A percentile compares a stretch with the other conserved stretches of the same genome.
These are phyloP conservation scores for Adiantum capillusveneris DNA, from an alignment of 75 land plant species.

Conservation along the genomic window DNA sequence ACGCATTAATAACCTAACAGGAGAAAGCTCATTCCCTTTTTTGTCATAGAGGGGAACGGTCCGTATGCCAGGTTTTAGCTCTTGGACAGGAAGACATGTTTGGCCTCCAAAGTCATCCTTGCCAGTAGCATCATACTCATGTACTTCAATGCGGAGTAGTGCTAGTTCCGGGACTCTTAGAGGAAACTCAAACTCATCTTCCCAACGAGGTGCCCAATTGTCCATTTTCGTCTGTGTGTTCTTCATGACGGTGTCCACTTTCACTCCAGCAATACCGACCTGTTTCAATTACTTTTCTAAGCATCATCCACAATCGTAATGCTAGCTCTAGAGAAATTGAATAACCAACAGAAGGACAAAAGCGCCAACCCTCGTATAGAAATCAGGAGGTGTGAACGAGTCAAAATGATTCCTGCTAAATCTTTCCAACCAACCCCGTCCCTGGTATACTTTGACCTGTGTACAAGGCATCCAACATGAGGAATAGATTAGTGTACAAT, in stretches of 20 bases:
- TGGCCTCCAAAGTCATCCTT: slow-evolving; percentile 81
- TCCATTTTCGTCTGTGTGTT: slow-evolving; percentile 54
- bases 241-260: slow-evolving; percentile 45
- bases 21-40: slow-evolving; percentile 43
- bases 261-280: slow-evolving; percentile 81
- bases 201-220: slow-evolving; percentile 65
- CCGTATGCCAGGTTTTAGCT: slow-evolving; percentile 59
- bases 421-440: slow-evolving; percentile 50
- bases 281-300: slow-evolving; percentile 16
- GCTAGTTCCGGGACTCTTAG: slow-evolving; percentile 74
- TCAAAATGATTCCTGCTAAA: slow-evolving; percentile 55
- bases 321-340: no score
- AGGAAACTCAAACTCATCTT: slow-evolving; percentile 55
- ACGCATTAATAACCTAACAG: slow-evolving; percentile 55
- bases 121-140: slow-evolving; percentile 59
- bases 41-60: slow-evolving; percentile 47
- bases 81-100: slow-evolving; percentile 64
- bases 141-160: slow-evolving; percentile 66
- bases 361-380: slow-evolving; percentile 43
- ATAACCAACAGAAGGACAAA: neutral
- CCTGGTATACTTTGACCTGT: slow-evolving; percentile 57
- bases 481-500: no score
- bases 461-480: no score
- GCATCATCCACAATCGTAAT: slow-evolving; percentile 3
- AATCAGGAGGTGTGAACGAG: slow-evolving; percentile 60